Evolutionary conservation across 192 early-diverging fungal species (phyloP).

Genomic region (Entophlyctis helioformis): DNA sequence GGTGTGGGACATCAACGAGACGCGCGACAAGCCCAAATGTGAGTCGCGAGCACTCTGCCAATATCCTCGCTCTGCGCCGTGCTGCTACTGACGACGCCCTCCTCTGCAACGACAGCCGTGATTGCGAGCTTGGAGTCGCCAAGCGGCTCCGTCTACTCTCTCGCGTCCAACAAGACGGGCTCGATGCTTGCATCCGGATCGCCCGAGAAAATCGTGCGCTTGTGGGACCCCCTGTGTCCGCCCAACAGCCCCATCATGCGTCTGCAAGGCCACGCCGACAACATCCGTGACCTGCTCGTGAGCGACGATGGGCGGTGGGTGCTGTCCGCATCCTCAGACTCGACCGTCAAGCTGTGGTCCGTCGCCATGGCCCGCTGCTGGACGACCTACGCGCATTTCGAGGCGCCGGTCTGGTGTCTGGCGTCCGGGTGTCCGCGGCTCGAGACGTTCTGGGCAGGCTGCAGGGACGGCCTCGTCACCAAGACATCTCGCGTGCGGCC

Average conservation of each 20-base stretch:
- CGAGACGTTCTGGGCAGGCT: slow-evolving; percentile 84
- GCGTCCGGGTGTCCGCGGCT: slow-evolving; percentile 73
- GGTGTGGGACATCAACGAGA: slow-evolving; percentile 90
- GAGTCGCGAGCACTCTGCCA: too few relatives aligned
- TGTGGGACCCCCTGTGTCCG: slow-evolving; percentile 81
- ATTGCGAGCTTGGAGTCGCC: slow-evolving; percentile 37
- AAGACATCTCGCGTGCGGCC: slow-evolving; percentile 63
- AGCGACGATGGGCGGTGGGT: slow-evolving; percentile 80
- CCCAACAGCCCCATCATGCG: slow-evolving; percentile 52
- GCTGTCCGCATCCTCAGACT: slow-evolving; percentile 85
- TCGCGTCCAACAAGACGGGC: slow-evolving; percentile 70
- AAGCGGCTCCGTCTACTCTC: slow-evolving; percentile 71
- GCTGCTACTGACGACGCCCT: too few relatives aligned
- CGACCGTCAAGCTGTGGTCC: slow-evolving; percentile 96
- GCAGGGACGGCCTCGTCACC: slow-evolving; percentile 82
- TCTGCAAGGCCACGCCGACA: slow-evolving; percentile 87
- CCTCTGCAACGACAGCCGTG: too few relatives aligned
- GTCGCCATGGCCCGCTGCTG: slow-evolving; percentile 70
- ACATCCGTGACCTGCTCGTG: slow-evolving; percentile 77
- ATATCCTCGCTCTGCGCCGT: too few relatives aligned
- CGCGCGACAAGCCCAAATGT: too few relatives aligned
- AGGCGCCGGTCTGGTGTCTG: slow-evolving; percentile 87
- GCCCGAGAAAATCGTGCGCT: slow-evolving; percentile 81
- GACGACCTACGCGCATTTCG: slow-evolving; percentile 77
- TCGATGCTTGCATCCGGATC: slow-evolving; percentile 78